Evolutionary conservation across 805 yeast genomes (phyloP), one percentile per base, ranked within the genome.

Genomic region (Kodamaea fukazawae): DNA sequence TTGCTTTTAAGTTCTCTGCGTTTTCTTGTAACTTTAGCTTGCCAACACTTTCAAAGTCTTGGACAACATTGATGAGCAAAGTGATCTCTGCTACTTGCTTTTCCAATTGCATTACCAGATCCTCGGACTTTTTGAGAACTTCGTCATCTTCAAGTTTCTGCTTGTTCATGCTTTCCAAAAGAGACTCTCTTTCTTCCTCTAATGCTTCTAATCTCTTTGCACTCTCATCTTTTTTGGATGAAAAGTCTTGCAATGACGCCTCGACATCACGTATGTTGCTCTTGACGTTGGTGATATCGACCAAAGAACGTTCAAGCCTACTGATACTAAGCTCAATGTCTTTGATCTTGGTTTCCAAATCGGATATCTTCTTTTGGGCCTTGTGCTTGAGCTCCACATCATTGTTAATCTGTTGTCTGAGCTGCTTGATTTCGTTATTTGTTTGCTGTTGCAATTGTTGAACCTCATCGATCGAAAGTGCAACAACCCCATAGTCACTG

Each of bases 311-410:
- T 50, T 81, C 85, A 41, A 78, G 54, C 32, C 73, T 70, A 47
- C 78, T 75, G 17, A 85, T 73, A 2, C 54, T 49, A 32, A 83
- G 55, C 48, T 69, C 67, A 38, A 72, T 69, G 48, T 81, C 86
- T 42, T 79, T 78, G 10, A 80, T 58, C 26, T 59, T 58, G 25
- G 63, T 70, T 42, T 81, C 83, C 15, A 79, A 47, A 10, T 65
- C 58, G 6, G 66, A 62, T 14, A 74, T 40, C 27, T 73, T 77
- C 31, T 67, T 66, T 17, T 74, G 71, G 7, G 58, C 55, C 4
- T 51, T 40, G 36, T 78, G 83, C 46, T 72, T 72, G 6, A 66
- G 65, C 15, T 73, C 76, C 2, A 46, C 47, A 29, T 52, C 51
- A 5, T 58, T 63, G 23, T 50, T 48, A 4, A 65, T 49, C 4